Percentiles rank a stretch among this genome's conserved stretches.
Evolutionary conservation across 129 eudicot genomes (phyloP).

Genomic region (Apium graveolens): DNA sequence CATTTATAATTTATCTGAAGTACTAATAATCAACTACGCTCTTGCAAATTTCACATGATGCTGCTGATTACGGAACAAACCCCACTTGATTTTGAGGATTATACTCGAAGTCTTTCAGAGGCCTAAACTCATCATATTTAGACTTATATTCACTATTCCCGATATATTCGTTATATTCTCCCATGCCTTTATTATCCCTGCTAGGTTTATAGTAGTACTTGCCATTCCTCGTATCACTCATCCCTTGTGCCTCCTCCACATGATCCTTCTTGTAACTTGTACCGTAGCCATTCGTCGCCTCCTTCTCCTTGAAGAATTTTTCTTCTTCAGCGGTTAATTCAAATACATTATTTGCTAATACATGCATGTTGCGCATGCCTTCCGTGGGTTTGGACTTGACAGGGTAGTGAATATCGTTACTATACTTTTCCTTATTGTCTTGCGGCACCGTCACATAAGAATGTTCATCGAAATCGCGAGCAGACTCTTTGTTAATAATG

Average conservation of each 20-base stretch:
- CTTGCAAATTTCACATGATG: too few relatives aligned
- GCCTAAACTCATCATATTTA: background rate
- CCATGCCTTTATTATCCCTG: background rate
- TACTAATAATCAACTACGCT: too few relatives aligned
- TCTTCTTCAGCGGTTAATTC: background rate
- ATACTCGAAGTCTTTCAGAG: background rate
- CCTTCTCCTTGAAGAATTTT: background rate
- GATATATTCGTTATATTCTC: too few relatives aligned
- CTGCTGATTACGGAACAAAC: background rate
- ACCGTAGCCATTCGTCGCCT: background rate
- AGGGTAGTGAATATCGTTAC: background rate
- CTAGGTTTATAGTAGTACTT: background rate
- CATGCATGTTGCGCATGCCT: background rate
- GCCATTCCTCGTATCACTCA: background rate
- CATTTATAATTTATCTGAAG: too few relatives aligned
- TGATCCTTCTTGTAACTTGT: background rate
- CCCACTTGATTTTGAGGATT: background rate
- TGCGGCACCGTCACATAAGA: background rate
- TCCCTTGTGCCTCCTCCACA: background rate
- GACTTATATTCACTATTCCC: background rate
- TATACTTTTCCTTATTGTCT: background rate
- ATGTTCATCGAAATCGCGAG: background rate
- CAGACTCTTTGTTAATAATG: constrained; percentile 2
- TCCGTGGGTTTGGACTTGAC: background rate
- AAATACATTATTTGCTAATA: background rate